These are phyloP conservation scores for Volutella citrinella DNA, from an alignment of 2,329 filamentous ascomycete genomes.

Conservation along the genomic window DNA sequence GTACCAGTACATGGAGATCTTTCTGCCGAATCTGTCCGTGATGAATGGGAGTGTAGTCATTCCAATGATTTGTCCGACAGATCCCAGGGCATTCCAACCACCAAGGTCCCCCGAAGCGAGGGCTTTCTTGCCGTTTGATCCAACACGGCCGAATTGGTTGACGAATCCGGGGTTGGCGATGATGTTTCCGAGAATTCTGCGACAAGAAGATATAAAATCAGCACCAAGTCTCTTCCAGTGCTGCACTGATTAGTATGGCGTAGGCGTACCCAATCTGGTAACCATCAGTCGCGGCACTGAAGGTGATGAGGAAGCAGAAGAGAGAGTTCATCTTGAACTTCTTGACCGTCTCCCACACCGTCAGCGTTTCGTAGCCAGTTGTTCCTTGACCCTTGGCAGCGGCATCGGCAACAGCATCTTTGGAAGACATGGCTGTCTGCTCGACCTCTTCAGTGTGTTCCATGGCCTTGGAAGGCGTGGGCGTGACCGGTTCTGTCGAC, in stretches of 20 bases:
- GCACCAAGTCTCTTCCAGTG: too few species aligned
- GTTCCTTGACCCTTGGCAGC: constrained; percentile 20
- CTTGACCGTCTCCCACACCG: constrained; percentile 21
- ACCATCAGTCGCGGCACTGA: constrained; percentile 21
- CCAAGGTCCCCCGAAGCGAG: background rate
- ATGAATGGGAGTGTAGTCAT: background rate
- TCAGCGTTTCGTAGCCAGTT: constrained; percentile 23
- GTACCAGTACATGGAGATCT: constrained; percentile 1
- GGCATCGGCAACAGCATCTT: constrained; percentile 17
- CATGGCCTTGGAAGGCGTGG: too few species aligned
- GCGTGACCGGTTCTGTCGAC: too few species aligned
- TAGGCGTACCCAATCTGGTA: constrained; percentile 5
- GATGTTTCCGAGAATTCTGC: constrained; percentile 1
- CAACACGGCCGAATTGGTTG: background rate
- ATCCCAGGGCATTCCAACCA: background rate
- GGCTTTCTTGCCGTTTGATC: background rate
- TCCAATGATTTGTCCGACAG: background rate
- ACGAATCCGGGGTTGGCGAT: constrained; percentile 2
- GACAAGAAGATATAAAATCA: too few species aligned
- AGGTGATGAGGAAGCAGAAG: constrained; percentile 21
- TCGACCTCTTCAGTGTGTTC: too few species aligned
- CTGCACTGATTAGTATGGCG: too few species aligned
- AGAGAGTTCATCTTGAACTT: constrained; percentile 20
- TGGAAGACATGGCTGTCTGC: too few species aligned
- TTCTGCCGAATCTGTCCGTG: background rate